These are phyloP conservation scores for Eruca vesicaria DNA, from an alignment of 441 rosid species.

Conservation along the genomic window DNA sequence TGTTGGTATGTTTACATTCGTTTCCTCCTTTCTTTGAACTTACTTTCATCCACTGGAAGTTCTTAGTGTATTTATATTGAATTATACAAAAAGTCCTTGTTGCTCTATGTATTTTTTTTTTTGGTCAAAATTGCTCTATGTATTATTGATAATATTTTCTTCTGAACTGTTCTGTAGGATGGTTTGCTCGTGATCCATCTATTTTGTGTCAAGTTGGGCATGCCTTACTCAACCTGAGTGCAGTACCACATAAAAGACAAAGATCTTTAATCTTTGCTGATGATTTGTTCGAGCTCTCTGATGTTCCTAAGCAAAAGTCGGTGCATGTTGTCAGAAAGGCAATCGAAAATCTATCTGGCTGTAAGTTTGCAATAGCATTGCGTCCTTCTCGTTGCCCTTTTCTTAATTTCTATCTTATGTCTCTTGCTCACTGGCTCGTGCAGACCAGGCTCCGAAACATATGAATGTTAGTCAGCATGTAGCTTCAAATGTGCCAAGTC, in stretches of 20 bases:
- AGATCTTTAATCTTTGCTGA: conserved; percentile 73
- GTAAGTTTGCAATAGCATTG: conserved; percentile 53
- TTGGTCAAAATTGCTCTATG: not conserved
- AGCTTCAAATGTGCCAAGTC: conserved; percentile 71
- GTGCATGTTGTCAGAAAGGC: conserved; percentile 70
- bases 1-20: conserved; percentile 58
- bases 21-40: not conserved
- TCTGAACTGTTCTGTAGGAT: conserved; percentile 48
- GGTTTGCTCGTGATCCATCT: conserved; percentile 83
- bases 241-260: conserved; percentile 57
- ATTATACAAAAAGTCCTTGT: conserved; percentile 12
- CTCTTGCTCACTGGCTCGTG: conserved; percentile 37
- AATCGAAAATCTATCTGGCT: conserved; percentile 74
- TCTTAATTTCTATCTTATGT: conserved; percentile 13
- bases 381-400: not conserved
- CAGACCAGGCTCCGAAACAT: conserved; percentile 81
- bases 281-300: conserved; percentile 84
- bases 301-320: conserved; percentile 74
- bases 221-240: conserved; percentile 60
- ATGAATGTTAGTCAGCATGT: conserved; percentile 58
- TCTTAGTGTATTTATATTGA: not conserved
- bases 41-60: conserved; percentile 8
- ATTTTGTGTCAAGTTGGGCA: conserved; percentile 71
- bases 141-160: conserved; percentile 4
- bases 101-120: conserved; percentile 11